Conservation (phyloP, 2,329 filamentous ascomycete species). For the Ophiostoma triangulosporum region DNA sequence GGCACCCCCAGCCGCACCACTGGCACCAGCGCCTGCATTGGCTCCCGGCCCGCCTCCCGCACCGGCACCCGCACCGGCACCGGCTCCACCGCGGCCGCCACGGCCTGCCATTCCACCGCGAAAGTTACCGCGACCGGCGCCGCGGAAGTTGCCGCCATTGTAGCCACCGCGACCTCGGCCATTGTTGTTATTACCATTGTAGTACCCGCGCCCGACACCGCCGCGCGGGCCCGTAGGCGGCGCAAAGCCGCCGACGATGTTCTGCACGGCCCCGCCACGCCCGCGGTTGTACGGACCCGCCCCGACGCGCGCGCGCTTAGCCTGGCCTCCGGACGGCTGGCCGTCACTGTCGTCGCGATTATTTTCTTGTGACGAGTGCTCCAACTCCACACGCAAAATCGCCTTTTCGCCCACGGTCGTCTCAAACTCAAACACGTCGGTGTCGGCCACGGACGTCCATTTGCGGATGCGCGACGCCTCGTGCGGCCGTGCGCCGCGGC, state of each 20-base stretch:
- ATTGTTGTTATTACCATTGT: conserved; percentile 4
- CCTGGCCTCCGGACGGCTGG: neutral
- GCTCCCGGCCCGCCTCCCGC: neutral
- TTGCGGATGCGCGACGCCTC: conserved; percentile 72
- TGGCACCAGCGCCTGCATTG: neutral
- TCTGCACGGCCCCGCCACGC: neutral
- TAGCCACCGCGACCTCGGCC: conserved; percentile 7
- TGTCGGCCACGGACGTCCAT: conserved; percentile 64
- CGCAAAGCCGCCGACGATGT: conserved; percentile 1
- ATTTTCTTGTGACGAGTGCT: conserved; percentile 26
- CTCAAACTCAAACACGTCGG: conserved; percentile 64
- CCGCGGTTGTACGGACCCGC: neutral
- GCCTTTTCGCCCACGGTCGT: conserved; percentile 79
- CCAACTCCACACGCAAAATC: conserved; percentile 65
- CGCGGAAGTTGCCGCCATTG: neutral
- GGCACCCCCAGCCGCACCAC: neutral
- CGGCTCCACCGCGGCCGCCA: neutral
- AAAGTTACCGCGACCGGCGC: neutral
- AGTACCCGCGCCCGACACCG: conserved; percentile 7
- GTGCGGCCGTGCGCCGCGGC: conserved; percentile 59
- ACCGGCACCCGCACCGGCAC: neutral
- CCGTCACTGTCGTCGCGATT: neutral
- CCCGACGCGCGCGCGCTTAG: neutral
- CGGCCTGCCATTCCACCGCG: neutral
- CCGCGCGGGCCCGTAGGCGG: conserved; percentile 1